Evolutionary conservation across 2,329 filamentous ascomycete species (phyloP).

Genomic region (Myriangium duriaei): DNA sequence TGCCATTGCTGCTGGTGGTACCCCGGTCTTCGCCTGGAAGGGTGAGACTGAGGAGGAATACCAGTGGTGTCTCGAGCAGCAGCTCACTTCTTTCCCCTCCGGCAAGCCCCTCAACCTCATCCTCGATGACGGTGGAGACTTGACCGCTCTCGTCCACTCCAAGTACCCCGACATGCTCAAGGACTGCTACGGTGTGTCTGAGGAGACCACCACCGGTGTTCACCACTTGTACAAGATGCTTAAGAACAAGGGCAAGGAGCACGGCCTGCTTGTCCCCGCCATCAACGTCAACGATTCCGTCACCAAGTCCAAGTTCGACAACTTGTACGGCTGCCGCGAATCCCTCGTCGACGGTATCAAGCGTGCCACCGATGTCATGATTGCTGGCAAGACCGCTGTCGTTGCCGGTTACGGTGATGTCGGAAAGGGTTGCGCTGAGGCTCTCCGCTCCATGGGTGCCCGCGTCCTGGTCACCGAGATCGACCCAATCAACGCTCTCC

Average conservation of each 20-base stretch:
- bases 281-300: conserved; percentile 99
- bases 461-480: conserved; percentile 94
- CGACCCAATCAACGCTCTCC: conserved; percentile 98
- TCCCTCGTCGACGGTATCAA: conserved; percentile 99
- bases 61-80: conserved; percentile 98
- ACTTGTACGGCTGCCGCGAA: conserved; percentile 98
- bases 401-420: conserved; percentile 98
- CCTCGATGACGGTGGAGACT: conserved; percentile 95
- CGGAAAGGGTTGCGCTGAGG: conserved; percentile 95
- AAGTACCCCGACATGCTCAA: conserved; percentile 99
- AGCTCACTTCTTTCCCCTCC: conserved; percentile 92
- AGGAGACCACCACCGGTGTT: conserved; percentile 99
- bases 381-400: conserved; percentile 95
- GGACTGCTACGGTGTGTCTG: conserved; percentile 94
- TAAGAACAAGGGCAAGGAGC: conserved; percentile 59
- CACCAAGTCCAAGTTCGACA: conserved; percentile 99
- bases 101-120: conserved; percentile 96
- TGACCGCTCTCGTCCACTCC: conserved; percentile 88
- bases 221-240: conserved; percentile 99
- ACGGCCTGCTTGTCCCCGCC: conserved; percentile 70
- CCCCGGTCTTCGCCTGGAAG: conserved; percentile 76
- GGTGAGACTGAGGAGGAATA: conserved; percentile 99
- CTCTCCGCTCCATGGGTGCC: conserved; percentile 93
- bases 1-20: conserved; percentile 85
- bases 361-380: conserved; percentile 99